phyloP scores from a whole-genome alignment of 2,329 filamentous ascomycete genomes.

The Aspergillus calidoustus region DNA sequence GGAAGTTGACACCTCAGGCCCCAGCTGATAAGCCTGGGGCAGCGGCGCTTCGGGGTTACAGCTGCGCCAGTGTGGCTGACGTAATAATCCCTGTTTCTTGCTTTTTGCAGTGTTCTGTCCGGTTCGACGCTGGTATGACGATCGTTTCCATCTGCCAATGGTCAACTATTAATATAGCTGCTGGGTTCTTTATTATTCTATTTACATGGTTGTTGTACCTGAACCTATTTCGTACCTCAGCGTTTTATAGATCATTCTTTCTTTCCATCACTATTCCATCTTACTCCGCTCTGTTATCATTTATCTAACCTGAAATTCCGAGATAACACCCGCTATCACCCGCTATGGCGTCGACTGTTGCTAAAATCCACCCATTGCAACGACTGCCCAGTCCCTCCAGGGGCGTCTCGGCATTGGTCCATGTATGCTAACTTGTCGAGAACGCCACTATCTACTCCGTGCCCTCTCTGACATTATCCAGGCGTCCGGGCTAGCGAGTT shows the following conservation, averaged over 20 bases:
- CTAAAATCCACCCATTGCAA: conserved; percentile 49
- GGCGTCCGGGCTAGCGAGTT: conserved; percentile 47
- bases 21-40: conserved; percentile 19
- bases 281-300: not conserved
- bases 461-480: conserved; percentile 22
- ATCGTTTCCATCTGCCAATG: not conserved
- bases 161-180: not conserved
- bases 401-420: conserved; percentile 48
- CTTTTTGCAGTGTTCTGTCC: conserved; percentile 5
- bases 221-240: not conserved
- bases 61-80: conserved; percentile 13
- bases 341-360: conserved; percentile 21
- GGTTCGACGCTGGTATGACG: not conserved
- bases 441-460: not conserved
- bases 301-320: conserved; percentile 5
- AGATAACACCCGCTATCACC: conserved; percentile 17
- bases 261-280: not conserved
- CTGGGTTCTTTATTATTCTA: not conserved
- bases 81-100: conserved; percentile 9
- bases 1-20: conserved; percentile 6
- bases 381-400: conserved; percentile 48
- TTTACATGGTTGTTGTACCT: not conserved
- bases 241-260: not conserved
- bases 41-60: conserved; percentile 4
- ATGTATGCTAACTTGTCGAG: conserved; percentile 37